Evolutionary conservation across 148 eudicot genomes (phyloP), one percentile per base, ranked within the genome.

Genomic region (Vaccinium myrtillus): DNA sequence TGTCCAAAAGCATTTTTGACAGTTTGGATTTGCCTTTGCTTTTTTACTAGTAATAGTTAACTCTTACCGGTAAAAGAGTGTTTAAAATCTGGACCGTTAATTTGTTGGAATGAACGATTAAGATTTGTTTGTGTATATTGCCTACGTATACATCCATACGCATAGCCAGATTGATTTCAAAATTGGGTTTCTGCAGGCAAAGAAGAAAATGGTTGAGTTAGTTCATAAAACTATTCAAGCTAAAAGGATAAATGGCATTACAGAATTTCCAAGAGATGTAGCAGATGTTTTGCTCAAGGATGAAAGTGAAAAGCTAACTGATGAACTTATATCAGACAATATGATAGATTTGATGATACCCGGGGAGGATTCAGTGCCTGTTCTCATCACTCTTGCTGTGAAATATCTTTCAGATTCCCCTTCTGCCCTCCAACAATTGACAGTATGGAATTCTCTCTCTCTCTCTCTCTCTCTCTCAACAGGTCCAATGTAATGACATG

Each of bases 271-370:
- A 80, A 90, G 88, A 84, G 99, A 96, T 85, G 94, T 93, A 25
- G 86, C 89, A 16, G 99, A 93, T 78, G 95, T 92, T n/a, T 82
- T 96, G 86, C 83, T 96, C 18, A 90, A 79, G 55, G 94, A 94
- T 81, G 87, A 84, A 73, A 93, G 93, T 85, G 97, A 92, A 78
- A 76, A 87, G 77, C 88, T 96, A 65, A 92, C 94, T 83, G 97
- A 96, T 77, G 94, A 94, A 36, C 59, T 96, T 69, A 93, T 96
- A 79, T 91, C 97, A 0, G 93, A 94, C 84, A 96, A 96, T 78
- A 92, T 96, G 87, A 92, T 94, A 83, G 99, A 96, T 83, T 92
- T 96, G 90, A 96, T 96, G 98, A 96, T 96, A 21, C 99, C 99
- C 0, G 99, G 99, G 11, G 94, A 96, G 84, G 99, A 96, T 90